phyloP scores from a whole-genome alignment of 768 basidiomycete species.

The Auriscalpium vulgare region DNA sequence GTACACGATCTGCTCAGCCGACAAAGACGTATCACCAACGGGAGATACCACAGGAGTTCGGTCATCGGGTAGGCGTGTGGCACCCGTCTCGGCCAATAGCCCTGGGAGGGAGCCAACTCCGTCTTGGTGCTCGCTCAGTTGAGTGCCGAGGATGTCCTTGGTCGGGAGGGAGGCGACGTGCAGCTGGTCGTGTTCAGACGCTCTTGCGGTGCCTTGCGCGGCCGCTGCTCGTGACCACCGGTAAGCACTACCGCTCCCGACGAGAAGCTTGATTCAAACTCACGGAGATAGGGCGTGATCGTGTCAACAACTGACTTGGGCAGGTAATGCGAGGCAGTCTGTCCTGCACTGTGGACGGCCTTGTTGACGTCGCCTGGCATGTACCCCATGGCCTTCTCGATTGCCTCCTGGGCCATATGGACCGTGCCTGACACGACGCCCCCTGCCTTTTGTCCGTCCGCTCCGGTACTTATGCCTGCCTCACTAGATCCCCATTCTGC shows the following conservation, averaged over 20 bases:
- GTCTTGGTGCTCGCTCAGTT: not conserved
- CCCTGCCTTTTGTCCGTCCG: not conserved
- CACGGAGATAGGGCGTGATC: slow-evolving; percentile 18
- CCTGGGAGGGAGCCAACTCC: not conserved
- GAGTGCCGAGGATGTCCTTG: not conserved
- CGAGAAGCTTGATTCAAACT: slow-evolving; percentile 1
- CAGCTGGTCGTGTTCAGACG: not conserved
- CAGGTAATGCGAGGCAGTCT: slow-evolving; percentile 16
- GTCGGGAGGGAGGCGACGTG: not conserved
- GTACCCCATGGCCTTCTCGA: not conserved
- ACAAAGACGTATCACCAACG: too few relatives aligned
- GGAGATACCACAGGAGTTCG: not conserved
- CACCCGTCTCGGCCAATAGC: not conserved
- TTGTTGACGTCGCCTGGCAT: not conserved
- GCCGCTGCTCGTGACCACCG: not conserved
- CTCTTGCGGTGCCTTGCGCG: not conserved
- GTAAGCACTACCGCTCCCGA: not conserved
- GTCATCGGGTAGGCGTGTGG: not conserved
- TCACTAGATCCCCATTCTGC: too few relatives aligned
- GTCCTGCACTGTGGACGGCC: not conserved
- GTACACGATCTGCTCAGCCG: too few relatives aligned
- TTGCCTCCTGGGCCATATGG: not conserved
- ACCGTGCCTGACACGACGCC: not conserved
- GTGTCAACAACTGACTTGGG: slow-evolving; percentile 18
- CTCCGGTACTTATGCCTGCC: not conserved